Base-by-base conservation (phyloP, 2,329 filamentous ascomycete genomes). In the Penicillium sp. region DNA sequence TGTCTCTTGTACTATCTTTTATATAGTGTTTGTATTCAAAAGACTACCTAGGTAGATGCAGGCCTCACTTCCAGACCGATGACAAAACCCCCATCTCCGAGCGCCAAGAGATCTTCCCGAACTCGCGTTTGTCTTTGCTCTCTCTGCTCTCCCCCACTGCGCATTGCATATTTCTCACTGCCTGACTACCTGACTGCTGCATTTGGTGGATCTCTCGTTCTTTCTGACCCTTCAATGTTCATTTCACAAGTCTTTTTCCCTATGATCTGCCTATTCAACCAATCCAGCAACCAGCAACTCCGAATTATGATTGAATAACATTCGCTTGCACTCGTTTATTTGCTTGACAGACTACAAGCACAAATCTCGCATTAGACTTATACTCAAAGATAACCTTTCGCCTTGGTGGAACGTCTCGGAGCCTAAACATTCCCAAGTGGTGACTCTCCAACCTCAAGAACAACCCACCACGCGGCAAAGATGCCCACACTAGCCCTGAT, bases 401-500 rank as follows among this genome's bases (percentile, higher is more conserved):
- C 32, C 38, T 51, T 29, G 16, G 38, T 53, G 38, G 47, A 21
- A 52, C 18, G 29, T 27, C 39, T 42, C 46, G 18, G 36, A 41
- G 22, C 22, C 24, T 14, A 45, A 27, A 27, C 24, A 27, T 27
- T 8, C 24, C 24, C 24, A 5, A 27, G 24, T 18, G 18, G 24
- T 27, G 24, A 18, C 18, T 18, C 18, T 36, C 40, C 10, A 40
- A 39, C 29, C 24, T 22, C 52, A 27, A 50, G 46, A 38, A 50
- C 39, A 38, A n/a, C 34, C 40, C 14, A 58, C 46, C 14, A 58
- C 46, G 45, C 22, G 27, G 50, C 52, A 59, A 67, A 61, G 45
- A 85, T 88, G 84, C 84, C 84, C 56, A 84, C 79, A 41, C 77
- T 92, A 41, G 81, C 81, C 5, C 66, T 88, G 32, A 86, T 82